Evolutionary conservation across 345 rosid species (phyloP), one percentile per base, ranked within the genome.

Genomic region (Salix brachista): DNA sequence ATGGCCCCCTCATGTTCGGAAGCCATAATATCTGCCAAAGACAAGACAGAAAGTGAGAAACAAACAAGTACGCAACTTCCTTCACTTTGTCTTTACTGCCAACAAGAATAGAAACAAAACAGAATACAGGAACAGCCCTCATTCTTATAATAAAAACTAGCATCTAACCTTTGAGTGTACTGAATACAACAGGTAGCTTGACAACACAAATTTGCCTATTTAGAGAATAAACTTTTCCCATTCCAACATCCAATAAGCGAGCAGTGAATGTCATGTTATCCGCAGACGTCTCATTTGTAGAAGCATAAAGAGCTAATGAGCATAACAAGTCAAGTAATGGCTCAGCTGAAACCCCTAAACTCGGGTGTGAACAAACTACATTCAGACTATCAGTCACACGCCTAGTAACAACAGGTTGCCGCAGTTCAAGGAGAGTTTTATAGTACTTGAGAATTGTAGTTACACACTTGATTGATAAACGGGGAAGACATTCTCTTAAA

Each of bases 1-100:
- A 93, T 85, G 54, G 99, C 94, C 87, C 93, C 99, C 84, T 96
- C 96, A n/a, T 96, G 97, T 77, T 93, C 96, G 14, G 93, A 91
- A n/a, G 88, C 91, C 83, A 93, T 16, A 83, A 92, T 87, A 86
- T 93, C 99, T 96, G 87, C 79, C 84, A 86, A 78, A 48, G 37
- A 34, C 37, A 34, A 50, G 56, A 80, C 72, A 8, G 48, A 71
- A 70, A 73, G 41, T 23, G 18, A 58, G 18, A 69, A 64, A 75
- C 56, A 39, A 42, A 42, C 66, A 11, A 42, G 41, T 67, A 70
- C 32, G 23, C 62, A 60, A 37, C 41, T 56, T 6, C 4, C 46
- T 25, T 67, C 34, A 41, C 10, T 8, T 8, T 32, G 39, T 41
- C 44, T 41, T 41, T 41, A 41, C 11, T 8, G 44, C 30, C 54